Conservation (phyloP, 495 filamentous ascomycete species). For the Tetracladium setigerum region DNA sequence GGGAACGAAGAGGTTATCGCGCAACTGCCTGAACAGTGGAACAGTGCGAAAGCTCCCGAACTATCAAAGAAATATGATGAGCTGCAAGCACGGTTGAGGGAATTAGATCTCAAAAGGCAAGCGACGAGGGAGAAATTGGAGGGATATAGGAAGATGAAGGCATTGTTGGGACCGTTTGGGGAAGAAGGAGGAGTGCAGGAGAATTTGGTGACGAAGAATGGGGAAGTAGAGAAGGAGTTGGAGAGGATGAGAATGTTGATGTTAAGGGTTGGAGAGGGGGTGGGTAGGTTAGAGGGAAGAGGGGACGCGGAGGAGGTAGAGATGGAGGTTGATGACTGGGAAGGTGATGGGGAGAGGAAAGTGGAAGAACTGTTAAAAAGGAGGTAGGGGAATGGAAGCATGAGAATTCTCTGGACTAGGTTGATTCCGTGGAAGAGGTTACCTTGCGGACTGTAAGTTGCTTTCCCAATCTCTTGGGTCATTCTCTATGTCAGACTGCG, state of each 20-base stretch:
- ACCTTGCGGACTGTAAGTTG: too few species aligned
- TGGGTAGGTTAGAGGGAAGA: constrained; percentile 24
- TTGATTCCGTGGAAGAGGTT: too few species aligned
- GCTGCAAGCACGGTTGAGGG: constrained; percentile 41
- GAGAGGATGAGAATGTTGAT: constrained; percentile 70
- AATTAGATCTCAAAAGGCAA: constrained; percentile 43
- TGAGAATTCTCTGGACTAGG: too few species aligned
- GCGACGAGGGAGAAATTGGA: constrained; percentile 46
- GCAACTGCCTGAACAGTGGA: constrained; percentile 36
- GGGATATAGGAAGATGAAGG: constrained; percentile 47
- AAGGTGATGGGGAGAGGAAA: constrained; percentile 31
- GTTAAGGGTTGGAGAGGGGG: constrained; percentile 57
- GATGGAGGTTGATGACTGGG: constrained; percentile 27
- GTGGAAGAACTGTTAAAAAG: constrained; percentile 27
- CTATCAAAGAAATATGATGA: constrained; percentile 44
- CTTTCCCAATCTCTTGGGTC: too few species aligned
- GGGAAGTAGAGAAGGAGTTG: constrained; percentile 65
- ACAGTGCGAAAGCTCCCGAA: constrained; percentile 20
- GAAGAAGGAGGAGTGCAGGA: constrained; percentile 58
- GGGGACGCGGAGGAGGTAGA: constrained; percentile 17
- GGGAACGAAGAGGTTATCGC: constrained; percentile 33
- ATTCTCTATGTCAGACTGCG: too few species aligned
- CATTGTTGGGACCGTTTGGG: constrained; percentile 52
- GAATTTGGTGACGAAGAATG: constrained; percentile 68
- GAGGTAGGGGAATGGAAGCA: too few species aligned